Conservation (phyloP, 306 rosid genomes). For the Ochetophila trinervis region DNA sequence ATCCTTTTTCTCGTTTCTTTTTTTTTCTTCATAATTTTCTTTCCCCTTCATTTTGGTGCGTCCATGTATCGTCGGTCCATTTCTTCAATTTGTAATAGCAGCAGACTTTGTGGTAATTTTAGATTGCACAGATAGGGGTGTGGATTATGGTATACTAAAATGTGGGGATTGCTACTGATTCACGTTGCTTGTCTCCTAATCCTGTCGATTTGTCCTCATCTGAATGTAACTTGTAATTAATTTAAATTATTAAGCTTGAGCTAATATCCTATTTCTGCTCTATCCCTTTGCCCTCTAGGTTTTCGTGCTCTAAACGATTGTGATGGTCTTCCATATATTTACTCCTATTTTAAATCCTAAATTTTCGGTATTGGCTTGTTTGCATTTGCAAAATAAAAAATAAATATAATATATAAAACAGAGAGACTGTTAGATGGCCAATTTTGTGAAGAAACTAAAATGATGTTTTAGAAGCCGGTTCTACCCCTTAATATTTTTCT, state of each 20-base stretch:
- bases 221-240: slow-evolving; percentile 29
- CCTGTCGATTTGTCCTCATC: slow-evolving; percentile 18
- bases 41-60: slow-evolving; percentile 48
- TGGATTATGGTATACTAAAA: slow-evolving; percentile 35
- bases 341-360: too few species aligned
- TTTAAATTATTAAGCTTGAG: slow-evolving; percentile 25
- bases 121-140: slow-evolving; percentile 37
- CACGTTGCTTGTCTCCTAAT: slow-evolving; percentile 16
- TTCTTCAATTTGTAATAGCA: slow-evolving; percentile 64
- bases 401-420: too few species aligned
- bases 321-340: too few species aligned
- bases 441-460: too few species aligned
- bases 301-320: too few species aligned
- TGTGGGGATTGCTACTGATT: slow-evolving; percentile 24
- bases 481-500: too few species aligned
- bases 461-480: too few species aligned
- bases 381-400: too few species aligned
- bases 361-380: too few species aligned
- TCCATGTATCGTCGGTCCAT: slow-evolving; percentile 23
- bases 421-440: too few species aligned
- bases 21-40: slow-evolving; percentile 16
- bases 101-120: slow-evolving; percentile 31
- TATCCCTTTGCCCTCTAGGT: not conserved
- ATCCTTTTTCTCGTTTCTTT: slow-evolving; percentile 34
- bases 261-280: not conserved